Evolutionary conservation across 306 rosid species (phyloP).

Genomic region (Fagus crenata): DNA sequence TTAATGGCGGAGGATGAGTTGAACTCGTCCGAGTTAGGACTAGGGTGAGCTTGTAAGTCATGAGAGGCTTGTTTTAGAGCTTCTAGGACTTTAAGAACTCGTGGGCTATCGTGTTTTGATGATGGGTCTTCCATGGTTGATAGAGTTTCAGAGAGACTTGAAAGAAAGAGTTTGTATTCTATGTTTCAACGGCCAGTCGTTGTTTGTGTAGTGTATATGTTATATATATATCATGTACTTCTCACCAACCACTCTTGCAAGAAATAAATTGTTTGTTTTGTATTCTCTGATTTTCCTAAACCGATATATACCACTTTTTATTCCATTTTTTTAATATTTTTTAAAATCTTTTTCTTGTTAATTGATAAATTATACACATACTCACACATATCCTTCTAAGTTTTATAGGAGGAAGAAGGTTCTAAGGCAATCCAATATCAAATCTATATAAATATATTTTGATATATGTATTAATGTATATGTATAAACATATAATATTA

Average conservation of each 20-base stretch:
- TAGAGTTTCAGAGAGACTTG: neutral
- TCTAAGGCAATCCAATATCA: too few species aligned
- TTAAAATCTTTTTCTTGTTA: too few species aligned
- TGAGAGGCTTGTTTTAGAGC: constrained; percentile 87
- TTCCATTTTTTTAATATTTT: too few species aligned
- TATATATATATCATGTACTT: too few species aligned
- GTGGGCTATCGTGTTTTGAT: constrained; percentile 36
- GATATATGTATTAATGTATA: too few species aligned
- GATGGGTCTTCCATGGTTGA: constrained; percentile 47
- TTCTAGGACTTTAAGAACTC: constrained; percentile 63
- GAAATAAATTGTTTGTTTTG: neutral
- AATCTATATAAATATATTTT: too few species aligned
- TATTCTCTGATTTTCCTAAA: too few species aligned
- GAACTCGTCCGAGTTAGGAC: constrained; percentile 39
- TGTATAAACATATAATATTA: too few species aligned
- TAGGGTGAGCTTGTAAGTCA: constrained; percentile 51
- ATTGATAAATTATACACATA: too few species aligned
- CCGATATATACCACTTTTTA: too few species aligned
- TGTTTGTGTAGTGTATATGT: neutral
- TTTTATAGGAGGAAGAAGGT: too few species aligned
- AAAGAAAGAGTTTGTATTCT: neutral
- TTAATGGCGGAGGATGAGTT: constrained; percentile 68
- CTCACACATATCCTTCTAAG: too few species aligned
- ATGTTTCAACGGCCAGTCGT: constrained; percentile 22
- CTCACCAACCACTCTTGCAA: neutral